Evolutionary conservation across 345 rosid species (phyloP).

Genomic region (Eucalyptus dawsonii): DNA sequence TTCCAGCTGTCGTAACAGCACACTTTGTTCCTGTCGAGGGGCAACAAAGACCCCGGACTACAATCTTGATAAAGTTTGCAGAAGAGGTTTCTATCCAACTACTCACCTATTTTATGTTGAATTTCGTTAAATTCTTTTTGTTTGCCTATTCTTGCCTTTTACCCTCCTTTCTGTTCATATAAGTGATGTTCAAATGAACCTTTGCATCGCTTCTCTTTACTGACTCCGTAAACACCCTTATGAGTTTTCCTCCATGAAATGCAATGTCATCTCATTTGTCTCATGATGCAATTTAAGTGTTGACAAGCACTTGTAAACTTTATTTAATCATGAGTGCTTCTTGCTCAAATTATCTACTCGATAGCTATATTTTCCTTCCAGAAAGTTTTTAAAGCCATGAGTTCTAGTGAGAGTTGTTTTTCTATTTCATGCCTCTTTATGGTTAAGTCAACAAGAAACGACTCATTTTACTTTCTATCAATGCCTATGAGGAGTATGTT

Average conservation of each 20-base stretch:
- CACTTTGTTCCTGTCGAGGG: slow-evolving; percentile 99
- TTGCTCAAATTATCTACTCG: not conserved
- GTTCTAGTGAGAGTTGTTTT: not conserved
- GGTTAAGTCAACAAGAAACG: not conserved
- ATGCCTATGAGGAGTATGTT: not conserved
- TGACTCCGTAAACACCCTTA: not conserved
- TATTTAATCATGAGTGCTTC: not conserved
- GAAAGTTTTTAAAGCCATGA: not conserved
- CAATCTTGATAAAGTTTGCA: slow-evolving; percentile 90
- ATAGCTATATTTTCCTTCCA: not conserved
- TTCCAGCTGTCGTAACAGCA: slow-evolving; percentile 94
- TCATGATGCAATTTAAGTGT: not conserved
- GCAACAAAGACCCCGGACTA: slow-evolving; percentile 92
- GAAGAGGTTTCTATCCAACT: slow-evolving; percentile 56
- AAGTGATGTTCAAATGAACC: not conserved
- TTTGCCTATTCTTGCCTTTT: not conserved
- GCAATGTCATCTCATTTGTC: not conserved
- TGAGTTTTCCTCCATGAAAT: not conserved
- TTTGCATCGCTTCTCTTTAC: not conserved
- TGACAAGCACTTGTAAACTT: not conserved
- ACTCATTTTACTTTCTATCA: not conserved
- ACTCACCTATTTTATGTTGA: not conserved
- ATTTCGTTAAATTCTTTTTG: not conserved
- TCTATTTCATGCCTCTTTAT: not conserved
- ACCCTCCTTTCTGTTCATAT: not conserved